Percentiles rank a stretch among this genome's conserved stretches.
These are phyloP conservation scores for Takashimella tepidaria DNA, from an alignment of 1,284 basidiomycete genomes.

Conservation along the genomic window DNA sequence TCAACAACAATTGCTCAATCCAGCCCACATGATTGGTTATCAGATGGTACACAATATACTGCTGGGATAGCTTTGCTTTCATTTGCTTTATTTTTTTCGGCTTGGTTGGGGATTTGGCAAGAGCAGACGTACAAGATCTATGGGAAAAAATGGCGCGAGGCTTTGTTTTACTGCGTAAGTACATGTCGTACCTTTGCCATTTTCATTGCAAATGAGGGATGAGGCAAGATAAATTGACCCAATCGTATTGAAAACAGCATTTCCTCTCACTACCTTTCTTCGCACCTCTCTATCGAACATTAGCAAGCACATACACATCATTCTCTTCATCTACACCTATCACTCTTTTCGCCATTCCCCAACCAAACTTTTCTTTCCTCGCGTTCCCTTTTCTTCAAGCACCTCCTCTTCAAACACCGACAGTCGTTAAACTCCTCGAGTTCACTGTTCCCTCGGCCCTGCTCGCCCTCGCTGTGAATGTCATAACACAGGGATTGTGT, in stretches of 20 bases:
- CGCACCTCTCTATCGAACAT: conserved; percentile 57
- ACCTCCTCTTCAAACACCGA: background rate
- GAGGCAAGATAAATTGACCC: too few relatives aligned
- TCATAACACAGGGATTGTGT: conserved; percentile 79
- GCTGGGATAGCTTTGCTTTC: conserved; percentile 69
- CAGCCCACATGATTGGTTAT: conserved; percentile 16
- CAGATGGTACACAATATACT: conserved; percentile 53
- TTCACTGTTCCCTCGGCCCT: conserved; percentile 59
- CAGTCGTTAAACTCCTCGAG: conserved; percentile 5
- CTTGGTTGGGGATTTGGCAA: conserved; percentile 78
- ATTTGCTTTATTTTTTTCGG: conserved; percentile 71
- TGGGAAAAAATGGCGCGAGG: conserved; percentile 76
- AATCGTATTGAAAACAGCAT: too few relatives aligned
- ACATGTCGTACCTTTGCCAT: too few relatives aligned
- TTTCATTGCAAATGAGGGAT: too few relatives aligned
- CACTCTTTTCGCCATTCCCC: conserved; percentile 27
- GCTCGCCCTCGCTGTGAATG: conserved; percentile 67
- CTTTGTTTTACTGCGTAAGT: conserved; percentile 68
- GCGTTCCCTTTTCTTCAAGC: background rate
- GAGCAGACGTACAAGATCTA: conserved; percentile 72
- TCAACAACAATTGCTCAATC: background rate
- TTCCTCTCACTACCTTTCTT: conserved; percentile 69
- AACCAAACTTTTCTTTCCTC: conserved; percentile 1
- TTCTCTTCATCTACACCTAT: conserved; percentile 38
- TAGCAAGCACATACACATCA: conserved; percentile 49